A percentile compares a stretch with the other conserved stretches of the same genome.
Conservation (phyloP, 1,284 basidiomycete genomes). For the Ceratobasidium sp. region DNA sequence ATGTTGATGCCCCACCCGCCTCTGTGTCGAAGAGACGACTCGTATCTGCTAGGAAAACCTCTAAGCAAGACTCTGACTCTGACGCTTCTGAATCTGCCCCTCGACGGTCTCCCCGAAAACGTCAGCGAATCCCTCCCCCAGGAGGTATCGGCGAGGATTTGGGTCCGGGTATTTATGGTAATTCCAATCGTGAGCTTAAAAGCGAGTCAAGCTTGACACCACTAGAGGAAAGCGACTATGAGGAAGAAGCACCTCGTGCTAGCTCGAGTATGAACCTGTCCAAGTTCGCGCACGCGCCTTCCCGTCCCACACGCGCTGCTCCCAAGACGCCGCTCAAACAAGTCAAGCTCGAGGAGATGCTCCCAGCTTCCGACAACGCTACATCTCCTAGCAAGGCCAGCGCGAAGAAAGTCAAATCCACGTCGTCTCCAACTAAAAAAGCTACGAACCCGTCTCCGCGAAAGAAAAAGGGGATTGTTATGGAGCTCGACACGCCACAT, state of each 20-base stretch:
- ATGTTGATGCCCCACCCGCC: not conserved
- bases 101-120: slow-evolving; percentile 38
- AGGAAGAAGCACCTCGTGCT: not conserved
- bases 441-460: slow-evolving; percentile 54
- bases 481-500: slow-evolving; percentile 75
- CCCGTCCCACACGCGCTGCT: slow-evolving; percentile 13
- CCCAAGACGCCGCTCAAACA: slow-evolving; percentile 28
- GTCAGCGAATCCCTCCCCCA: not conserved
- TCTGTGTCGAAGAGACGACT: not conserved
- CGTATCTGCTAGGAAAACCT: not conserved
- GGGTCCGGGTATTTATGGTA: too few species aligned
- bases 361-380: not conserved
- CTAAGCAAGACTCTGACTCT: not conserved
- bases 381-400: not conserved
- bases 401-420: not conserved
- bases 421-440: slow-evolving; percentile 5
- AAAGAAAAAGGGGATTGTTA: slow-evolving; percentile 67
- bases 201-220: slow-evolving; percentile 9
- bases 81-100: not conserved
- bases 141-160: not conserved
- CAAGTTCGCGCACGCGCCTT: slow-evolving; percentile 24
- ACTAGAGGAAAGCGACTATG: not conserved
- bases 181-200: not conserved
- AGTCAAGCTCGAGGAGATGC: slow-evolving; percentile 23
- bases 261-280: slow-evolving; percentile 2